Conservation (phyloP, 1,139 yeast genomes). For the Yamadazyma membranifaciens region DNA sequence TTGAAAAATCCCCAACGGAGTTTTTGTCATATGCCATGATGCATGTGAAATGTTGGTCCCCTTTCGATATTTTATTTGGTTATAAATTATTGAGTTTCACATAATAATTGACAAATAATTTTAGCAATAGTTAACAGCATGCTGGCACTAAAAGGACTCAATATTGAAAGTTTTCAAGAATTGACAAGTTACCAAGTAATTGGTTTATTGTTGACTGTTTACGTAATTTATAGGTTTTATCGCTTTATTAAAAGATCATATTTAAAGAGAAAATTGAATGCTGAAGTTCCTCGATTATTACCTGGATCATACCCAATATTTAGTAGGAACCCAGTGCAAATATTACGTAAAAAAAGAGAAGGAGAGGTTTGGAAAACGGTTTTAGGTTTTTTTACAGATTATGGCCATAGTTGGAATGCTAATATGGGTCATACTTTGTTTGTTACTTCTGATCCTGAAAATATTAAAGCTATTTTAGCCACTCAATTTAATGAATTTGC, state of each 20-base stretch:
- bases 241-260: conserved; percentile 9
- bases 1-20: not conserved
- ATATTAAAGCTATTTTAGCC: conserved; percentile 35
- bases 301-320: conserved; percentile 16
- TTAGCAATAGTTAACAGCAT: not conserved
- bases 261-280: conserved; percentile 16
- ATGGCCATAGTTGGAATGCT: conserved; percentile 14
- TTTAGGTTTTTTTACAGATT: conserved; percentile 9
- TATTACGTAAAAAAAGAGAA: conserved; percentile 13
- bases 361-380: conserved; percentile 13
- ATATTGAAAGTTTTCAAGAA: conserved; percentile 1
- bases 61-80: not conserved
- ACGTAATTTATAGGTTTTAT: conserved; percentile 6
- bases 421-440: conserved; percentile 16
- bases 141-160: not conserved
- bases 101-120: no score
- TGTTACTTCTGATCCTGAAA: conserved; percentile 28
- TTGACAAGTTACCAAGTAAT: conserved; percentile 3
- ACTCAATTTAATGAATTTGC: conserved; percentile 48
- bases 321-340: conserved; percentile 15
- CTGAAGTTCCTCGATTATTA: conserved; percentile 15
- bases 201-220: not conserved
- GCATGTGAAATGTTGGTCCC: conserved; percentile 3
- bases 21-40: conserved; percentile 2
- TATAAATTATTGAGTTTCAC: not conserved